phyloP scores from a whole-genome alignment of 768 basidiomycete genomes.

The Hortiboletus flavorubellus region DNA sequence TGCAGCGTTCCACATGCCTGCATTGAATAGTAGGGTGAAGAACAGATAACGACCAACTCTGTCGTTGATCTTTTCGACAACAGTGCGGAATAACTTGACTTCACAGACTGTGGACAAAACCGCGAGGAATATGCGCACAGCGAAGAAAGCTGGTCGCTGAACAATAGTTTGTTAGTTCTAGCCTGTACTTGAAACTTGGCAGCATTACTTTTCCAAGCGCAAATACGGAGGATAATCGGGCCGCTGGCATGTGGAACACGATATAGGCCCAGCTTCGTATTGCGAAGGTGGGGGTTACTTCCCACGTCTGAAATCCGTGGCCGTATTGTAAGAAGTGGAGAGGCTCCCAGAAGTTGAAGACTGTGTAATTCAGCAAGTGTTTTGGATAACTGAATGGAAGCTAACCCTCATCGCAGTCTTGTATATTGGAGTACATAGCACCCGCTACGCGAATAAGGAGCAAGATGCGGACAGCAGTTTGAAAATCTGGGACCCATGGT shows the following conservation, averaged over 20 bases:
- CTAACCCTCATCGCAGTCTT: slow-evolving; percentile 95
- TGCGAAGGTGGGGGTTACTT: slow-evolving; percentile 86
- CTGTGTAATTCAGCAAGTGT: slow-evolving; percentile 38
- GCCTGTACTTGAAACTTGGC: background rate
- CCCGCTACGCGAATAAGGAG: slow-evolving; percentile 74
- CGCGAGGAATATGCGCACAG: slow-evolving; percentile 76
- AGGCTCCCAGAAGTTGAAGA: slow-evolving; percentile 99
- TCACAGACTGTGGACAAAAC: slow-evolving; percentile 74
- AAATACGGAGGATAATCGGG: slow-evolving; percentile 54
- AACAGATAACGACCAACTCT: slow-evolving; percentile 92
- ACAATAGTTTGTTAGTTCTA: slow-evolving; percentile 14
- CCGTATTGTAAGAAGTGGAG: slow-evolving; percentile 87
- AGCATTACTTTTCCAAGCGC: slow-evolving; percentile 68
- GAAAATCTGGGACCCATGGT: slow-evolving; percentile 86
- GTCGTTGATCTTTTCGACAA: slow-evolving; percentile 80
- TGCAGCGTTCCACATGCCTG: slow-evolving; percentile 95
- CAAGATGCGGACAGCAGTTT: slow-evolving; percentile 78
- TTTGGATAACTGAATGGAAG: background rate
- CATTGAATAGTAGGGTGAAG: slow-evolving; percentile 78
- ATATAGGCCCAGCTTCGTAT: slow-evolving; percentile 96
- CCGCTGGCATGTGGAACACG: slow-evolving; percentile 69
- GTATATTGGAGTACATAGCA: slow-evolving; percentile 94
- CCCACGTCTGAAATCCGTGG: slow-evolving; percentile 97
- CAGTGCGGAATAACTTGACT: slow-evolving; percentile 75
- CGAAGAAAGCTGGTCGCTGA: slow-evolving; percentile 87